phyloP scores from a whole-genome alignment of 148 eudicot species.

The Suaeda aralocaspica region DNA sequence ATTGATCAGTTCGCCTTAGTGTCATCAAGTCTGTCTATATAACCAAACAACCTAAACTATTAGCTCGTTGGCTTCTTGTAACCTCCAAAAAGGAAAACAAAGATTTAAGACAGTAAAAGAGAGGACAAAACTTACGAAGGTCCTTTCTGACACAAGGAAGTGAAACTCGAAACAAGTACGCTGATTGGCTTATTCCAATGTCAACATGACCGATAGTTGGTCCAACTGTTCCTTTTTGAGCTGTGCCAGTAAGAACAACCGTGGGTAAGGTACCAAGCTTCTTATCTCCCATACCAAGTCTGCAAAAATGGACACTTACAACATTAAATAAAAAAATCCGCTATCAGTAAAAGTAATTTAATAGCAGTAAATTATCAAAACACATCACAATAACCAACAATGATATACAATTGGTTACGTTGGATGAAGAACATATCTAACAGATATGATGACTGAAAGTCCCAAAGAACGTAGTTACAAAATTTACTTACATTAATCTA shows the following conservation, averaged over 20 bases:
- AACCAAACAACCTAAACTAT: not conserved
- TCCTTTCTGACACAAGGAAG: constrained; percentile 87
- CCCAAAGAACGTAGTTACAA: too few relatives aligned
- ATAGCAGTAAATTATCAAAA: not conserved
- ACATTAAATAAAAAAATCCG: not conserved
- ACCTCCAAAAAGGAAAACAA: not conserved
- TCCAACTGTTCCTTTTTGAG: constrained; percentile 49
- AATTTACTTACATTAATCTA: too few relatives aligned
- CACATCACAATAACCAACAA: not conserved
- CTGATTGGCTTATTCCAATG: constrained; percentile 58
- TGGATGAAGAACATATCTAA: too few relatives aligned
- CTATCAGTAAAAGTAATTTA: not conserved
- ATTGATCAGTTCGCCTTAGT: not conserved
- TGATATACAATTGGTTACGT: too few relatives aligned
- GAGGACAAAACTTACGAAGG: constrained; percentile 34
- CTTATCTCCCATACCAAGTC: constrained; percentile 29
- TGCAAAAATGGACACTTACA: constrained; percentile 1
- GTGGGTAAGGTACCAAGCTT: constrained; percentile 12
- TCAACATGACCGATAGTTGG: constrained; percentile 76
- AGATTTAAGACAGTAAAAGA: not conserved
- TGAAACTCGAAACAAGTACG: constrained; percentile 70
- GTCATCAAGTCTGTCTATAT: not conserved
- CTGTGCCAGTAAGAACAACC: constrained; percentile 63
- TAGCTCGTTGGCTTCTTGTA: not conserved
- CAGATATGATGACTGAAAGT: too few relatives aligned